phyloP scores from a whole-genome alignment of 306 rosid genomes.

The Hippophae gyantsensis region DNA sequence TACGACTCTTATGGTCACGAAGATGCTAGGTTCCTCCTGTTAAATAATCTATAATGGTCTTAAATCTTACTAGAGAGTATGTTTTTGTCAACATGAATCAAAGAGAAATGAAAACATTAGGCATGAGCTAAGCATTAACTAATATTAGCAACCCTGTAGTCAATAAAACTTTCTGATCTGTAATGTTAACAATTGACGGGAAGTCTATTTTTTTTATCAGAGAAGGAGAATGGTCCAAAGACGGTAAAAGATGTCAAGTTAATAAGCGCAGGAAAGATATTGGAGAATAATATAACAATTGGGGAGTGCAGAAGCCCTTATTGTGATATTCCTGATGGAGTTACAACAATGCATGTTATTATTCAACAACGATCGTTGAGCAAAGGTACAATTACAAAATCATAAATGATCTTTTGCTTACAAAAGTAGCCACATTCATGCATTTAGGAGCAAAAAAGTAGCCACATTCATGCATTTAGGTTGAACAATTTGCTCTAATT shows the following conservation, averaged over 20 bases:
- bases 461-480: background rate
- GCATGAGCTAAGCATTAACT: too few species aligned
- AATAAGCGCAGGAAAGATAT: constrained; percentile 70
- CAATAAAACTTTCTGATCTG: background rate
- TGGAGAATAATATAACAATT: constrained; percentile 80
- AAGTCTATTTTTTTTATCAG: constrained; percentile 32
- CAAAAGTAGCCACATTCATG: background rate
- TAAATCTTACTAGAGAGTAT: too few species aligned
- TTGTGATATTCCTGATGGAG: constrained; percentile 64
- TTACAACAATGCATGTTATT: constrained; percentile 85
- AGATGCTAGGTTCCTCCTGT: too few species aligned
- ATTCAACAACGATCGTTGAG: constrained; percentile 60
- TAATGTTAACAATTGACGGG: background rate
- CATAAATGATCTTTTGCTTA: background rate
- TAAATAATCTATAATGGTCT: too few species aligned
- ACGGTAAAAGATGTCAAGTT: constrained; percentile 84
- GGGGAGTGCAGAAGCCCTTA: constrained; percentile 83
- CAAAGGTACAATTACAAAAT: constrained; percentile 42
- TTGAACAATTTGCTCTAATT: constrained; percentile 2
- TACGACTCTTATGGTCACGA: too few species aligned
- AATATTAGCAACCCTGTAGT: too few species aligned
- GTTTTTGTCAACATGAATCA: too few species aligned
- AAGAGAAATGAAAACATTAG: too few species aligned
- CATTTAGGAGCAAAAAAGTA: background rate
- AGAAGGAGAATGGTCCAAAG: constrained; percentile 76